These are phyloP conservation scores for Ustulina deusta DNA, from an alignment of 2,329 filamentous ascomycete species.

Conservation along the genomic window DNA sequence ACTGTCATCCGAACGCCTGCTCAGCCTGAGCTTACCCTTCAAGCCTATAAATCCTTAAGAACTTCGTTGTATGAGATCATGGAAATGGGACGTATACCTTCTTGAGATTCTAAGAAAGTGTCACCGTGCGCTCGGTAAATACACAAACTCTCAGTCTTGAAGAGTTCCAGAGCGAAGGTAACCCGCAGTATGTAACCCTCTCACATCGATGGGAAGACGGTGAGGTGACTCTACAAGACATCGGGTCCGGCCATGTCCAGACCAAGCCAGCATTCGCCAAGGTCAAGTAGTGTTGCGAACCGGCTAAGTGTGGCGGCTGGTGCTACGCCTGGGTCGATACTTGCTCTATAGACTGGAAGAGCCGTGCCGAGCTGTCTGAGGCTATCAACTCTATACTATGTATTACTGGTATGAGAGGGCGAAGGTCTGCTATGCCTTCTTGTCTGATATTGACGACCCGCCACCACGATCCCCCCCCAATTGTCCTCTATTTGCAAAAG, in stretches of 20 bases:
- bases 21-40: no score
- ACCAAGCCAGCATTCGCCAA: neutral
- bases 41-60: neutral
- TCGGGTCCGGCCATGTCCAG: neutral
- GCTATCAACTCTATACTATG: constrained; percentile 16
- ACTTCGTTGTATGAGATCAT: neutral
- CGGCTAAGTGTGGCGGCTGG: neutral
- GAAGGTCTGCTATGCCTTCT: constrained; percentile 14
- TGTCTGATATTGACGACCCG: constrained; percentile 10
- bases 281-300: neutral
- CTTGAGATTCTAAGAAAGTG: neutral
- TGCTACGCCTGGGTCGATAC: constrained; percentile 28
- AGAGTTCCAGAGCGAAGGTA: constrained; percentile 9
- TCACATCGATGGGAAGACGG: constrained; percentile 24
- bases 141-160: neutral
- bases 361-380: constrained; percentile 20
- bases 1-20: neutral
- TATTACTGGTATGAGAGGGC: constrained; percentile 19
- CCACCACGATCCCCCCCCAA: neutral
- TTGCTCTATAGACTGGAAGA: constrained; percentile 28
- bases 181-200: constrained; percentile 11
- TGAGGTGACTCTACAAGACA: constrained; percentile 17
- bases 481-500: neutral
- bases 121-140: neutral
- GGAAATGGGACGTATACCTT: neutral